A percentile compares a stretch with the other conserved stretches of the same genome.
These are phyloP conservation scores for Spiromastix sp. DNA, from an alignment of 2,329 filamentous ascomycete genomes.

Conservation along the genomic window DNA sequence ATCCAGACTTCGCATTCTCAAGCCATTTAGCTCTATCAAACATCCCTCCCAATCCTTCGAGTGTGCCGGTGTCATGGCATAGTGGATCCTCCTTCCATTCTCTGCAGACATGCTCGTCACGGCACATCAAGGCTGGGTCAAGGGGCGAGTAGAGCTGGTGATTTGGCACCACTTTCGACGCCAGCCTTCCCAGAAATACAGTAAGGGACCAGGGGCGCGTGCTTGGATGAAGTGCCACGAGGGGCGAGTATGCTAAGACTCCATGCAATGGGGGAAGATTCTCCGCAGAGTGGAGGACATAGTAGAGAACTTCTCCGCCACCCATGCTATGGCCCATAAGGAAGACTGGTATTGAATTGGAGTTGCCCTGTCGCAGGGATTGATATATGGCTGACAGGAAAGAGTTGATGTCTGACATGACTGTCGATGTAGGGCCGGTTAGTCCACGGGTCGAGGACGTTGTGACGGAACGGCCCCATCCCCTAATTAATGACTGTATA, in stretches of 20 bases:
- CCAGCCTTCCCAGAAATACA: conserved; percentile 56
- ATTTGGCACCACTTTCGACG: conserved; percentile 55
- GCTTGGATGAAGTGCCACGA: conserved; percentile 60
- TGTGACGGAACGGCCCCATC: conserved; percentile 69
- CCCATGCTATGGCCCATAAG: conserved; percentile 90
- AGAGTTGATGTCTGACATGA: conserved; percentile 67
- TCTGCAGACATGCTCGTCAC: conserved; percentile 54
- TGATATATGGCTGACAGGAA: conserved; percentile 52
- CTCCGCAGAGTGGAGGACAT: conserved; percentile 35
- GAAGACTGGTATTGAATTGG: conserved; percentile 53
- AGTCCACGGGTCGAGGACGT: conserved; percentile 54
- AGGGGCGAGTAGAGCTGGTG: conserved; percentile 58
- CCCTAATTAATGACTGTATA: conserved; percentile 29
- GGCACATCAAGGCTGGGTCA: conserved; percentile 52
- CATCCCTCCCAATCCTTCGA: conserved; percentile 69
- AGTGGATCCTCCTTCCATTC: conserved; percentile 56
- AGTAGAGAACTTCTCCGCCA: conserved; percentile 63
- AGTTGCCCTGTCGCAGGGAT: conserved; percentile 30
- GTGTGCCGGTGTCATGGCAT: conserved; percentile 72
- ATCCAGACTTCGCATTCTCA: conserved; percentile 26
- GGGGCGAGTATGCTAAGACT: conserved; percentile 67
- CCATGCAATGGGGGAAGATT: conserved; percentile 55
- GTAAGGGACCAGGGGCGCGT: conserved; percentile 54
- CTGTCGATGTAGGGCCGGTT: conserved; percentile 61
- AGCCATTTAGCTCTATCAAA: conserved; percentile 61